Conservation (phyloP, 352 stramenopile genomes). For the Peronosclerospora sorghi region DNA sequence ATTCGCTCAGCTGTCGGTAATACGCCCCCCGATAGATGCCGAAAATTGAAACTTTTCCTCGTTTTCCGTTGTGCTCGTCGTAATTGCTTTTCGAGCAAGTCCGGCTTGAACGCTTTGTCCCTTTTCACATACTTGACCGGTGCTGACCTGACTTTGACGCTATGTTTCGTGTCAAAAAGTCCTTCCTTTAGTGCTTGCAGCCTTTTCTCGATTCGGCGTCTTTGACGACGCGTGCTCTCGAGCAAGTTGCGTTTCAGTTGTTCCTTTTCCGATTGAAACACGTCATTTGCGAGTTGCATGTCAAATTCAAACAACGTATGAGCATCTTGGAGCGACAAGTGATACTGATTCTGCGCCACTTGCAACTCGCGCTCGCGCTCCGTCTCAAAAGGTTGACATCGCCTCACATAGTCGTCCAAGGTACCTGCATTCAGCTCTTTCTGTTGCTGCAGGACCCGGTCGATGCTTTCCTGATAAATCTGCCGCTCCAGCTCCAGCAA, state of each 20-base stretch:
- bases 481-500: constrained; percentile 71
- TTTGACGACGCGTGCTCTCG: constrained; percentile 26
- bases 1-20: constrained; percentile 28
- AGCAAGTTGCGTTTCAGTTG: constrained; percentile 33
- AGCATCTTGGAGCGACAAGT: constrained; percentile 46
- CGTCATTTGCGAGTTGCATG: constrained; percentile 57
- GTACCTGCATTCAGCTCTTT: constrained; percentile 30
- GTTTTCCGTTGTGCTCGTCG: constrained; percentile 10
- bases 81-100: constrained; percentile 20
- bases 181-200: constrained; percentile 45
- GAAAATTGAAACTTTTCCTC: constrained; percentile 42
- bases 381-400: constrained; percentile 47
- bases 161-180: constrained; percentile 8
- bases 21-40: constrained; percentile 36
- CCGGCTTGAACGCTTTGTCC: not conserved
- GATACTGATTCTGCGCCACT: constrained; percentile 34
- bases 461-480: constrained; percentile 79
- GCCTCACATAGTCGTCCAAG: constrained; percentile 49
- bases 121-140: not conserved
- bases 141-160: not conserved
- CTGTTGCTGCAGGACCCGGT: constrained; percentile 41
- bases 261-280: constrained; percentile 27
- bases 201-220: constrained; percentile 57
- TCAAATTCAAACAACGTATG: constrained; percentile 61
- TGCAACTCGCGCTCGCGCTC: constrained; percentile 37